These are phyloP conservation scores for Exophiala spinifera DNA, from an alignment of 2,329 filamentous ascomycete genomes.

Conservation along the genomic window DNA sequence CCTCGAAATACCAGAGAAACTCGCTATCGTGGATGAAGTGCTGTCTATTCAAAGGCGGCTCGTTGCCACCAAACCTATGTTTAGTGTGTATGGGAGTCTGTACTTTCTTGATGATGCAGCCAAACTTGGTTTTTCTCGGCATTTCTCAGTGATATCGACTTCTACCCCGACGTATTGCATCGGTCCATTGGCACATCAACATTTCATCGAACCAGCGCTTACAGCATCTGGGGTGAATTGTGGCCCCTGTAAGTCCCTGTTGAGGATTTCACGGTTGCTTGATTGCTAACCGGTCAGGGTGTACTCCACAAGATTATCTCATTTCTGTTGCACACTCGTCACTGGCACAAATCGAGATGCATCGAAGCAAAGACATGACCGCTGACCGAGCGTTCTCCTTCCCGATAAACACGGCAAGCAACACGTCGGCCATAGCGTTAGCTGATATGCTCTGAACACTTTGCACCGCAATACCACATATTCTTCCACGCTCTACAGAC, in stretches of 20 bases:
- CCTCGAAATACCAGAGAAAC: conserved; percentile 12
- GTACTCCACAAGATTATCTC: conserved; percentile 7
- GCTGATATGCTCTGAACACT: not conserved
- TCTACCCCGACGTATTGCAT: not conserved
- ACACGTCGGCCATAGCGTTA: not conserved
- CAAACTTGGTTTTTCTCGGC: not conserved
- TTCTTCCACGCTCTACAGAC: not conserved
- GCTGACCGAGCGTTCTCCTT: not conserved
- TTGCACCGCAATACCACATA: conserved; percentile 3
- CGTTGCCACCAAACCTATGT: not conserved
- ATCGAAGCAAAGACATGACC: not conserved
- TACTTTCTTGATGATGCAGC: not conserved
- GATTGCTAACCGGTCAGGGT: not conserved
- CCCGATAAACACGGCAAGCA: not conserved
- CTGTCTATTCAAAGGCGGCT: conserved; percentile 8
- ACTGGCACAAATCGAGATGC: not conserved
- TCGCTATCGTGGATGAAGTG: conserved; percentile 5
- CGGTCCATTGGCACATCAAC: conserved; percentile 2
- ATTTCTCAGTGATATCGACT: not conserved
- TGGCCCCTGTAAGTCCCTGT: conserved; percentile 9
- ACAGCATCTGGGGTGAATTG: not conserved
- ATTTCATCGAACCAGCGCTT: conserved; percentile 3
- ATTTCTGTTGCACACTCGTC: conserved; percentile 3
- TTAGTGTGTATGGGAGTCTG: conserved; percentile 8
- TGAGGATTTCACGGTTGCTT: too few species aligned